Evolutionary conservation across 2,329 filamentous ascomycete genomes (phyloP).

Genomic region (Trichophyton simii): DNA sequence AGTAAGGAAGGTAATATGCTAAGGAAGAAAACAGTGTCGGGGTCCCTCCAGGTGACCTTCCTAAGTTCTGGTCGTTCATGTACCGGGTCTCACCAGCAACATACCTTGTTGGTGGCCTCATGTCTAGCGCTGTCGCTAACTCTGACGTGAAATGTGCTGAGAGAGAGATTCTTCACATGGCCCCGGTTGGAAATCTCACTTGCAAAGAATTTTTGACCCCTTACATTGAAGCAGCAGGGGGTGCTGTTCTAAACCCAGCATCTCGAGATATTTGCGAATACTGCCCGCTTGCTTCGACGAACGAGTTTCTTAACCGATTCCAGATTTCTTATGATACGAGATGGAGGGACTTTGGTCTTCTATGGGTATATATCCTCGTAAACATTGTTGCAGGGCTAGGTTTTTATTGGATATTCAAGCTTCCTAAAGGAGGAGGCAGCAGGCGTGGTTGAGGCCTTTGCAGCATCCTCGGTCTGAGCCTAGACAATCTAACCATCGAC

Average conservation of each 20-base stretch:
- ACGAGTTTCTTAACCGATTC: constrained; percentile 35
- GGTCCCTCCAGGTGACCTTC: constrained; percentile 45
- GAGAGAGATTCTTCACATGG: constrained; percentile 23
- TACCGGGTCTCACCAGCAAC: constrained; percentile 55
- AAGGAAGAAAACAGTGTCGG: constrained; percentile 19
- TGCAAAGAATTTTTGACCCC: constrained; percentile 42
- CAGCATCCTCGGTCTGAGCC: too few relatives aligned
- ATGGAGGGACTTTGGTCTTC: constrained; percentile 58
- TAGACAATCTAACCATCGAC: too few relatives aligned
- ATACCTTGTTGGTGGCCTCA: constrained; percentile 39
- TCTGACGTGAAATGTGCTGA: constrained; percentile 21
- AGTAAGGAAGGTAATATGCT: background rate
- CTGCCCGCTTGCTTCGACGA: constrained; percentile 37
- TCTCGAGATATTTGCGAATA: constrained; percentile 38
- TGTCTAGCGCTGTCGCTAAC: constrained; percentile 23
- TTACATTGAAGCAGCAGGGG: constrained; percentile 29
- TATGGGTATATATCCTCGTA: constrained; percentile 55
- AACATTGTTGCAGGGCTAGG: constrained; percentile 48
- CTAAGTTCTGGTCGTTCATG: constrained; percentile 68
- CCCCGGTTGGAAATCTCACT: constrained; percentile 47
- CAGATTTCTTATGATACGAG: constrained; percentile 33
- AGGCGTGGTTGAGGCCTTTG: background rate
- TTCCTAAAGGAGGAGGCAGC: constrained; percentile 27
- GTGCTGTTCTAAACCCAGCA: constrained; percentile 32
- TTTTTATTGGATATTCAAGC: constrained; percentile 51